Evolutionary conservation across 192 early-diverging fungal species (phyloP).

Genomic region (Funneliformis mosseae): DNA sequence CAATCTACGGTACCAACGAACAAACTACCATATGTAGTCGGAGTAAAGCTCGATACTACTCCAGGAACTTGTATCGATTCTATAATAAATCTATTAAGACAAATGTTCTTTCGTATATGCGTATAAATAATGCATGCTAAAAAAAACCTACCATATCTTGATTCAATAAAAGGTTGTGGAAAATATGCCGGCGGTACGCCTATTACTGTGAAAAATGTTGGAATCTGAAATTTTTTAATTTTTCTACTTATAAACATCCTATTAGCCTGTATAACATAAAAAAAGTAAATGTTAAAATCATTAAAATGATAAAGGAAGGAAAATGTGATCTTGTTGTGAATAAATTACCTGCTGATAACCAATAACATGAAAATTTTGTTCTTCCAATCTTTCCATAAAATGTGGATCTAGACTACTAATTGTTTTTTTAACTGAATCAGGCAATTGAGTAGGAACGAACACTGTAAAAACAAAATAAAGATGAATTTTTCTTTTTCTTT

Average conservation of each 20-base stretch:
- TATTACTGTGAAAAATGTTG: neutral
- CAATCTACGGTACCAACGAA: constrained; percentile 3
- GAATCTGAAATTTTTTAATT: neutral
- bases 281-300: neutral
- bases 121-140: neutral
- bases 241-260: constrained; percentile 6
- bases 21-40: neutral
- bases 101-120: neutral
- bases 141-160: neutral
- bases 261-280: constrained; percentile 4
- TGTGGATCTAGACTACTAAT: neutral
- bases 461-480: neutral
- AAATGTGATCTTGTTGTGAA: neutral
- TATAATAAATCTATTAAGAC: neutral
- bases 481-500: neutral
- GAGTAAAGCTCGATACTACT: neutral
- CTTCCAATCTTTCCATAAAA: neutral
- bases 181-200: neutral
- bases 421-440: neutral
- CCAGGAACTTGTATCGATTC: constrained; percentile 4
- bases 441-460: neutral
- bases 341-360: constrained; percentile 1
- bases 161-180: neutral
- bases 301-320: neutral
- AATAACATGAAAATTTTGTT: constrained; percentile 2